Evolutionary conservation across 805 yeast species (phyloP), one percentile per base, ranked within the genome.

Genomic region (Candida mattraensis): DNA sequence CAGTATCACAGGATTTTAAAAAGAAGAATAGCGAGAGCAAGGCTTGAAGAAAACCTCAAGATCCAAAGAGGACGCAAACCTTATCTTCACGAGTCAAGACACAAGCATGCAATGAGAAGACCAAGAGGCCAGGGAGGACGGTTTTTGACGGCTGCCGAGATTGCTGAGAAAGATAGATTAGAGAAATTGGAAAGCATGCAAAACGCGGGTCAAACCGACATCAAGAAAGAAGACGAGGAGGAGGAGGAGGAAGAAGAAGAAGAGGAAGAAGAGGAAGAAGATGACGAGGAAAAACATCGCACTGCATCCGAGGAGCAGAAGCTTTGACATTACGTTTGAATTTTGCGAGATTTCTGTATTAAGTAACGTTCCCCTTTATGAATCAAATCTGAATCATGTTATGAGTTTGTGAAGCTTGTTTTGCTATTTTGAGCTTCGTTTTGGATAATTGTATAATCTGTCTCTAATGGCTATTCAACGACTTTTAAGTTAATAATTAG

Each of bases 61-160:
- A 85, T 85, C 4, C 89, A 93, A 12, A 75, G 95, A 45, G 94
- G 94, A 12, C 77, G 98, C 51, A 83, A 83, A 57, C 97, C 98
- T 9, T 91, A 94, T 61, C 62, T 93, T 32, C 99, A 93, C 58
- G 99, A 93, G 62, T 87, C 96, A 13, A 74, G 99, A 52, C 99
- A 93, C 60, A 91, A 93, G 59, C 99, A 93, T 60, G 99, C 99
- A 3, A 93, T 93, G 99, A 76, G 98, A 57, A 76, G 99, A 59
- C 98, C 99, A 11, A 78, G 99, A 51, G 99, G 99, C 18, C 98
- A 93, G 65, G 99, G 99, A 20, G 99, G 99, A 5, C 71, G 99
- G 42, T 93, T 93, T 50, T 64, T 93, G 41, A 93, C 99, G 1
- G 96, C 98, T 10, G 95, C 96, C 8, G 93, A 84, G 52, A 83